Evolutionary conservation across 1,284 basidiomycete species (phyloP), one percentile per base, ranked within the genome.

Genomic region (Melampsora larici-populina): DNA sequence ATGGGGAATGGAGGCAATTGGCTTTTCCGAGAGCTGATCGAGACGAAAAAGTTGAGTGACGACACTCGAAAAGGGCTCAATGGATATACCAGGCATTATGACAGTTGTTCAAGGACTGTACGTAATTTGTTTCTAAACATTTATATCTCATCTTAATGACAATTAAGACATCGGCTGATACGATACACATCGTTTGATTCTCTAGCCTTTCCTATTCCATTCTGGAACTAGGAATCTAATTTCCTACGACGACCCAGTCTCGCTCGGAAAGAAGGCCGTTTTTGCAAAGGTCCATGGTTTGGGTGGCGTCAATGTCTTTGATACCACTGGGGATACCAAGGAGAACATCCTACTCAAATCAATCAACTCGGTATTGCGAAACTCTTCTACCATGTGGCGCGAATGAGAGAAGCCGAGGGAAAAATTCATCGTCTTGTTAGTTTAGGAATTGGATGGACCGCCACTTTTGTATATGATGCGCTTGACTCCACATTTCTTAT

Each of bases 231-330:
- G 70, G 24, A 46, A 55, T 31, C 55, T 78, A 7, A 78, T 78
- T 55, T 70, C 75, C 46, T 78, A 78, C 48, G 75, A 78, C 36
- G 75, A 78, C 43, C 43, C 68, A 8, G 46, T 55, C 21, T 78
- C 75, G 7, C 26, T 78, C 8, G 67, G 67, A 31, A 58, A 68
- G n/a, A 78, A 78, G 68, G 62, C 75, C 1, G 31, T 29, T n/a
- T 64, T 64, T 63, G 75, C 67, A 21, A 62, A 51, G 46, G 43
- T 43, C 6, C 60, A 64, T 24, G 75, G 75, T 33, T 13, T 78
- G n/a, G 68, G 26, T 15, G 75, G 75, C n/a, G 43, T 78, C 29
- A 78, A 78, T 43, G 68, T 78, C 46, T 78, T 78, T 63, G 75
- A 78, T 33, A 66, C 75, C 13, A 78, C 75, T 2, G 75, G 75